These are phyloP conservation scores for Leishmania mexicana DNA, from an alignment of 208 protist genomes.

Conservation along the genomic window DNA sequence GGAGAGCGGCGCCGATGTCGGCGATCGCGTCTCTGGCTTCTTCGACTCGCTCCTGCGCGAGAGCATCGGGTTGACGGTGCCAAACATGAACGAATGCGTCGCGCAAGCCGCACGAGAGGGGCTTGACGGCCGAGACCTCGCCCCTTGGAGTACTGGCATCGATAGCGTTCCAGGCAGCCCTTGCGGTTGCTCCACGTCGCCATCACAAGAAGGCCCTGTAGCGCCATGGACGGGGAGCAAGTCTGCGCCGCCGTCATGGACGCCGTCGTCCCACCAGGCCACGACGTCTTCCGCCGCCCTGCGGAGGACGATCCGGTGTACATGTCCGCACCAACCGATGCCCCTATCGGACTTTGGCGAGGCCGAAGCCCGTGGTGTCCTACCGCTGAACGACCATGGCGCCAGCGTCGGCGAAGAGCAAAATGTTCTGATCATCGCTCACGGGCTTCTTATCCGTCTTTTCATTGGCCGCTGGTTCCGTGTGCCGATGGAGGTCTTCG, in stretches of 20 bases:
- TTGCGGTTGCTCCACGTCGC: background rate
- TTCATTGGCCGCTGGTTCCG: conserved; percentile 88
- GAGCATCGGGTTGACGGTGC: conserved; percentile 63
- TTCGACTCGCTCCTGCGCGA: conserved; percentile 87
- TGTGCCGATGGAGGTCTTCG: conserved; percentile 83
- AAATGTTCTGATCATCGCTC: conserved; percentile 89
- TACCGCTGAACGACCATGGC: conserved; percentile 31
- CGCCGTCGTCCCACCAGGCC: background rate
- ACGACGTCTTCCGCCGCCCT: background rate
- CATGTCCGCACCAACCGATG: background rate
- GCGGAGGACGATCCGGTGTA: background rate
- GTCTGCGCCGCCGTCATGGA: background rate
- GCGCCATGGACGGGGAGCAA: background rate
- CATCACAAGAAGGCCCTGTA: background rate
- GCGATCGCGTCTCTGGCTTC: conserved; percentile 89
- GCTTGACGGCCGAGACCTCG: conserved; percentile 16
- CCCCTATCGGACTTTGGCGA: conserved; percentile 28
- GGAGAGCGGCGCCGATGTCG: conserved; percentile 92
- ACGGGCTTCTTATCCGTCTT: conserved; percentile 86
- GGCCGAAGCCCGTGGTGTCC: conserved; percentile 17
- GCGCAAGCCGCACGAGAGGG: conserved; percentile 21
- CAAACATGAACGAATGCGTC: conserved; percentile 56
- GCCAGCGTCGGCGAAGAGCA: conserved; percentile 48
- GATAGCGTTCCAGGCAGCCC: background rate
- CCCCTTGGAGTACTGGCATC: conserved; percentile 15